Evolutionary conservation across 2,329 filamentous ascomycete species (phyloP).

Genomic region (Xylariaceae sp.): DNA sequence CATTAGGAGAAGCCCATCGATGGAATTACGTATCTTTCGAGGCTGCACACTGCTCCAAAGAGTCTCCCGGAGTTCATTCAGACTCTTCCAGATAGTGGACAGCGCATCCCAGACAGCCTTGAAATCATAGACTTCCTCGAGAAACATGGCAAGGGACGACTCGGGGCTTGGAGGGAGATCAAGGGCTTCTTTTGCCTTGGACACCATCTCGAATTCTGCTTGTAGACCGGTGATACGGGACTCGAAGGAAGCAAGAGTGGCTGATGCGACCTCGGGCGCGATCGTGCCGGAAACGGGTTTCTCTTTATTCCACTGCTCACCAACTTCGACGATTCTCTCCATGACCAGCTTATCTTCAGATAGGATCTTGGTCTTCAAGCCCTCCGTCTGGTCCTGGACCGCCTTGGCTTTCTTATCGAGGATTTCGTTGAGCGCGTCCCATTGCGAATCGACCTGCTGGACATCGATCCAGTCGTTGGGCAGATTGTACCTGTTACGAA

Average conservation of each 20-base stretch:
- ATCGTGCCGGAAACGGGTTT: constrained; percentile 95
- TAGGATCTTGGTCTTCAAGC: constrained; percentile 85
- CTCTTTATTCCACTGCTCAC: constrained; percentile 86
- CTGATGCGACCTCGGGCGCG: constrained; percentile 80
- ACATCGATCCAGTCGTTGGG: constrained; percentile 91
- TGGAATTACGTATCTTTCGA: constrained; percentile 80
- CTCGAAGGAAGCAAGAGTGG: constrained; percentile 77
- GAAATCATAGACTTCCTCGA: constrained; percentile 97
- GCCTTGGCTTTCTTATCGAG: constrained; percentile 89
- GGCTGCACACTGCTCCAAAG: constrained; percentile 96
- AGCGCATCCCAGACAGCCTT: constrained; percentile 97
- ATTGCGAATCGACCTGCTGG: constrained; percentile 93
- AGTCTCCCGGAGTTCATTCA: constrained; percentile 88
- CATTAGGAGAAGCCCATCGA: constrained; percentile 92
- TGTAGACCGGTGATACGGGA: constrained; percentile 77
- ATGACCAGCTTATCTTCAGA: constrained; percentile 89
- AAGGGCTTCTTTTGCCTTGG: constrained; percentile 93
- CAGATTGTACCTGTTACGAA: constrained; percentile 89
- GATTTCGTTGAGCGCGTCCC: constrained; percentile 88
- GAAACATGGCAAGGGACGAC: constrained; percentile 73
- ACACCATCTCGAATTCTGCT: constrained; percentile 86
- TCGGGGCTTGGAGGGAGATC: constrained; percentile 78
- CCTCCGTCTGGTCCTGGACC: constrained; percentile 93
- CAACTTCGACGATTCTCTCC: constrained; percentile 81
- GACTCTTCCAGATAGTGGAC: constrained; percentile 91